Percentiles rank a stretch among this genome's conserved stretches.
phyloP scores from a whole-genome alignment of 164 flowering plant genomes.

The Dillenia turbinata region DNA sequence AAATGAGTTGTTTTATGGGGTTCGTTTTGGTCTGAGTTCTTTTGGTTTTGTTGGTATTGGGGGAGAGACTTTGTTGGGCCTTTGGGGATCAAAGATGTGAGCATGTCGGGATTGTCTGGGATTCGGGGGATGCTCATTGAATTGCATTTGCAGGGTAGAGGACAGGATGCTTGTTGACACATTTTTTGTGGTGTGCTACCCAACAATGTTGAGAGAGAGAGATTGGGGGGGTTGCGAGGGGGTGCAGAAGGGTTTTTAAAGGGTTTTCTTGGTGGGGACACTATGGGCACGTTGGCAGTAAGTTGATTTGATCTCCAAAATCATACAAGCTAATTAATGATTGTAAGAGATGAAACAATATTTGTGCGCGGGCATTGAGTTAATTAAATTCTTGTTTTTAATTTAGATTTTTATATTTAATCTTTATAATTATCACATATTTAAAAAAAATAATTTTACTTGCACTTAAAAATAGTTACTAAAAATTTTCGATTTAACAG shows the following conservation, averaged over 20 bases:
- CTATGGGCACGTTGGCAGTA: no score
- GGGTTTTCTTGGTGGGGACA: not conserved
- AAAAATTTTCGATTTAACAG: no score
- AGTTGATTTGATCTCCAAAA: no score
- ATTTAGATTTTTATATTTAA: no score
- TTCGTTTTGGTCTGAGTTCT: not conserved
- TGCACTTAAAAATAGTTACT: no score
- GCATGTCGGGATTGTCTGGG: constrained; percentile 12
- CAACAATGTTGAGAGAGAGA: not conserved
- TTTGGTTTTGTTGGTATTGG: constrained; percentile 3
- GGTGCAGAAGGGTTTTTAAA: constrained; percentile 10
- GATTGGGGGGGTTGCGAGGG: not conserved
- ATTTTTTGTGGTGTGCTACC: not conserved
- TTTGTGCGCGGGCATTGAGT: no score
- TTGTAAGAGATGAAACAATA: no score
- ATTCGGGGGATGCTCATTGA: not conserved
- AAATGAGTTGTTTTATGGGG: no score
- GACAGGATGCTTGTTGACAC: constrained; percentile 13
- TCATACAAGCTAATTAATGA: no score
- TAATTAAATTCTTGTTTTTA: no score
- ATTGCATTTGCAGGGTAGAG: constrained; percentile 11
- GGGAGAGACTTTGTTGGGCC: constrained; percentile 12
- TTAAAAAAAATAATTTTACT: no score
- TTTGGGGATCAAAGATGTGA: constrained; percentile 22
- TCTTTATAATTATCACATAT: no score